Base-by-base conservation (phyloP, 805 yeast genomes). In the Cyberlindnera euphorbiiphila region DNA sequence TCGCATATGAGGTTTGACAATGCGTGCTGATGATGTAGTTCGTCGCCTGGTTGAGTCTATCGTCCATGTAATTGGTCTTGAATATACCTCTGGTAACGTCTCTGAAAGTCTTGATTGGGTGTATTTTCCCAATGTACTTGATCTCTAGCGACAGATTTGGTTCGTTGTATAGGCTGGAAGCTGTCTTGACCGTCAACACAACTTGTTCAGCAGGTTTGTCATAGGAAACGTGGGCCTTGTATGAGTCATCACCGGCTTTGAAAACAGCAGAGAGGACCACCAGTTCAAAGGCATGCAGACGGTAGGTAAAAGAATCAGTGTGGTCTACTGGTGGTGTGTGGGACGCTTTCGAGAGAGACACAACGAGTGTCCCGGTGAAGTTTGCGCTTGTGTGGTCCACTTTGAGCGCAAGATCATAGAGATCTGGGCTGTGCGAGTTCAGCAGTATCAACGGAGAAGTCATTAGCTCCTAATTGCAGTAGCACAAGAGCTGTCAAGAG, bases 11-110 rank as follows among this genome's bases (percentile, higher is more conserved):
- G 0, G 93, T 88, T 54, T 83, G 89, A 29, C 77, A 69, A 51
- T 85, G 93, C 2, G 93, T 81, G 0, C 88, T 78, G 22, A 83
- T 53, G 10, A 82, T 61, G 40, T 61, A 69, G 43, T 74, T 71
- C 41, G 73, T 68, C 2, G 79, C 61, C 16, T 55, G 62, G 6
- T 79, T 79, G 1, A 73, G 61, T 14, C 62, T 55, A 5, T 68
- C 63, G 47, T 75, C 76, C 39, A 70, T 65, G 53, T 77, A 80
- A 51, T 77, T 78, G 2, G 87, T 78, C 50, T 78, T 78, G 66
- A 79, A 84, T 2, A 84, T 55, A 24, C 93, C 93, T 32, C 59
- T 64, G 0, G 89, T 82, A 31, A 51, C 53, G 46, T 81, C 87
- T 24, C 65, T 60, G 49, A 62, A 74, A 0, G 84, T 51, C 42